These are phyloP conservation scores for Straminergon stramineum DNA, from an alignment of 225 moss, liverwort and hornwort genomes.

Conservation along the genomic window DNA sequence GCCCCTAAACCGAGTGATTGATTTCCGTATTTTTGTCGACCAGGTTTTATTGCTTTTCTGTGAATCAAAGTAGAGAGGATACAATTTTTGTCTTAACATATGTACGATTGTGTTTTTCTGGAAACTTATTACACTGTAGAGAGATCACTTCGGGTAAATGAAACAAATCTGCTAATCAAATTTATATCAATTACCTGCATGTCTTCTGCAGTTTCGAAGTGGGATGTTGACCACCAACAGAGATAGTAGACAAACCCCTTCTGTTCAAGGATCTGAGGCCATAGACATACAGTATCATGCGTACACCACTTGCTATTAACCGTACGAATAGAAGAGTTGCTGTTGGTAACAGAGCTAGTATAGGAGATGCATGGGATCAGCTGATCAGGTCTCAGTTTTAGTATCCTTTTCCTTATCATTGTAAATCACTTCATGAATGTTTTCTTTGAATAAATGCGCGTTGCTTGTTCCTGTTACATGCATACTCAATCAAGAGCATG, in stretches of 20 bases:
- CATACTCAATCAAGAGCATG: not conserved
- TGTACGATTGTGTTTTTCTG: not conserved
- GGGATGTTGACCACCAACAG: not conserved
- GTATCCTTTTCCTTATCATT: not conserved
- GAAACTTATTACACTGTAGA: not conserved
- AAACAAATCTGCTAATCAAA: not conserved
- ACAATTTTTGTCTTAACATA: too few relatives aligned
- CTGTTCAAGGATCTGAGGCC: not conserved
- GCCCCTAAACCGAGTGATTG: not conserved
- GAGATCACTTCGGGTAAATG: not conserved
- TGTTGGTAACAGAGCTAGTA: not conserved
- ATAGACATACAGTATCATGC: not conserved
- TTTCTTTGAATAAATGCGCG: not conserved
- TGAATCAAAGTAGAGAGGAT: not conserved
- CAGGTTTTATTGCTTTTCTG: too few relatives aligned
- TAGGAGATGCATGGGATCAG: not conserved
- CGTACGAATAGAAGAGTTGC: not conserved
- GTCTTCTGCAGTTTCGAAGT: not conserved
- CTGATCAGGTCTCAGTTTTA: not conserved
- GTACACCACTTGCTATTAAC: not conserved
- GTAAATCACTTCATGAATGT: not conserved
- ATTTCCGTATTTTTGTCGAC: not conserved
- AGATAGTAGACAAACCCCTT: not conserved
- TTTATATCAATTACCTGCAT: not conserved
- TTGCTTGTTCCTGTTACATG: not conserved